Evolutionary conservation across 257 asterid genomes (phyloP).

Genomic region (Nicotiana tabacum): DNA sequence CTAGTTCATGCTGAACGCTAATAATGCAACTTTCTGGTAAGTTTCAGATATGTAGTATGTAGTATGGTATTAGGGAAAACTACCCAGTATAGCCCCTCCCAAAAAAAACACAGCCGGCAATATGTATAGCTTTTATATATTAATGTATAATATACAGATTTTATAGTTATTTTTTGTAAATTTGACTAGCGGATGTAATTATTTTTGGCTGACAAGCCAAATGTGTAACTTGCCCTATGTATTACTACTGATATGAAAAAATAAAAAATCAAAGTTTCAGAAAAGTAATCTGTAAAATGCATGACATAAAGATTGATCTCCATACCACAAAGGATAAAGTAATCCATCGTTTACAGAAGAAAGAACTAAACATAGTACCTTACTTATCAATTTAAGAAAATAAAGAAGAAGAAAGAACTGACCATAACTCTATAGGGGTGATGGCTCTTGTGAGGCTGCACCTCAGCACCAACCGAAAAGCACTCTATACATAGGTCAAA

Average conservation of each 20-base stretch:
- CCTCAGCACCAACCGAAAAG: slow-evolving; percentile 89
- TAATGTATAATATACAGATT: too few species aligned
- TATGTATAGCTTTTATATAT: too few species aligned
- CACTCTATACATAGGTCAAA: slow-evolving; percentile 86
- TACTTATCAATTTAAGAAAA: neutral
- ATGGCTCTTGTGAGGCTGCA: slow-evolving; percentile 72
- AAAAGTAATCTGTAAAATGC: neutral
- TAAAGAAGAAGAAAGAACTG: slow-evolving; percentile 18
- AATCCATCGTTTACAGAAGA: neutral
- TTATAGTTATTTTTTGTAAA: too few species aligned
- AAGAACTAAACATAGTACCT: neutral
- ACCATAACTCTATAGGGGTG: slow-evolving; percentile 84
- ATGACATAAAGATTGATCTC: neutral
- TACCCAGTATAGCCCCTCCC: too few species aligned
- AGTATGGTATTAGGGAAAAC: too few species aligned
- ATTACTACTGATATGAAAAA: neutral
- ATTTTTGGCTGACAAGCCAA: too few species aligned
- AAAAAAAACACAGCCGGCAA: too few species aligned
- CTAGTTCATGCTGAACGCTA: neutral
- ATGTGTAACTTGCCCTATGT: too few species aligned
- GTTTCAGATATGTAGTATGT: neutral
- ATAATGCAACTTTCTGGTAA: neutral
- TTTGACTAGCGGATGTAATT: too few species aligned
- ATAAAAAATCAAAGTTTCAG: neutral
- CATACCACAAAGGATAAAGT: neutral